A percentile compares a stretch with the other conserved stretches of the same genome.
Conservation (phyloP, 225 moss, liverwort and hornwort genomes). For the Sphagnum tenellum region DNA sequence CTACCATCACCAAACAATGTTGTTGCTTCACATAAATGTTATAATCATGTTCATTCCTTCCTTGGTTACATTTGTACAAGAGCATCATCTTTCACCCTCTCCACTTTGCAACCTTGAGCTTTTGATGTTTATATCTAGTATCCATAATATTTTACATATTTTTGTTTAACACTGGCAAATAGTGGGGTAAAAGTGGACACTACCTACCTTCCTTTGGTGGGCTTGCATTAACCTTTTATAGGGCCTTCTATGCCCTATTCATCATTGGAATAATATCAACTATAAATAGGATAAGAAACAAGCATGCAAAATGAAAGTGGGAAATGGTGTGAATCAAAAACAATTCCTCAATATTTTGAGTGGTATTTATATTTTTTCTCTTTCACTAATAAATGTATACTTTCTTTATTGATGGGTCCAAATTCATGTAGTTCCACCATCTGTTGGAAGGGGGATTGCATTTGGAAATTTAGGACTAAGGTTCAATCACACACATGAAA, state of each 20-base stretch:
- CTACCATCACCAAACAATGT: slow-evolving; percentile 71
- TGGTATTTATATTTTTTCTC: too few species aligned
- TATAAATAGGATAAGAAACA: slow-evolving; percentile 3
- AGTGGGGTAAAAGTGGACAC: slow-evolving; percentile 62
- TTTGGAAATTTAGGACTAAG: too few species aligned
- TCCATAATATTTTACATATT: too few species aligned
- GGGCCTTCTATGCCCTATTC: slow-evolving; percentile 74
- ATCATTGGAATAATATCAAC: slow-evolving; percentile 56
- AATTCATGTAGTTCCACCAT: too few species aligned
- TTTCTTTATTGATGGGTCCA: too few species aligned
- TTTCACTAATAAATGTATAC: too few species aligned
- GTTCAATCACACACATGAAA: too few species aligned
- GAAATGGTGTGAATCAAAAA: slow-evolving; percentile 43
- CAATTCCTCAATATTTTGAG: slow-evolving; percentile 34
- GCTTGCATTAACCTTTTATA: slow-evolving; percentile 70
- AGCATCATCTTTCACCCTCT: slow-evolving; percentile 5
- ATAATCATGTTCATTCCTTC: slow-evolving; percentile 77
- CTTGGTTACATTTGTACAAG: slow-evolving; percentile 89
- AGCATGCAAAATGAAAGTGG: slow-evolving; percentile 43
- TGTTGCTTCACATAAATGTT: slow-evolving; percentile 66
- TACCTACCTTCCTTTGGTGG: slow-evolving; percentile 75
- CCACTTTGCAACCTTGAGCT: too few species aligned
- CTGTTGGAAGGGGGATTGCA: too few species aligned
- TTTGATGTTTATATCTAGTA: too few species aligned
- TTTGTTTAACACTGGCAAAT: slow-evolving; percentile 32